Evolutionary conservation across 1,284 basidiomycete species (phyloP).

Genomic region (Boletus smithii): DNA sequence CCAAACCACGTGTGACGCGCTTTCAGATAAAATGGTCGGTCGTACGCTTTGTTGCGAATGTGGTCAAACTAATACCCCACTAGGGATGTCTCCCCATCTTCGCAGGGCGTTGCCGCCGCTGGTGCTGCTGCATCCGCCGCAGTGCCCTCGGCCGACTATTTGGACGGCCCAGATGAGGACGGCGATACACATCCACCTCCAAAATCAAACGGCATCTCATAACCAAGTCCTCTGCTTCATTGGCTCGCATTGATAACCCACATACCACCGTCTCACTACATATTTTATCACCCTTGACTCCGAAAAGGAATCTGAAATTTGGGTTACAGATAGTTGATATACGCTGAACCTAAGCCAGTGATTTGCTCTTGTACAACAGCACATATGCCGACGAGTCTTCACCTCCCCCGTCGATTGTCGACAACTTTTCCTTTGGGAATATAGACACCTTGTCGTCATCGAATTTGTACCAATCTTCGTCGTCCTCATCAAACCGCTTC

Average conservation of each 20-base stretch:
- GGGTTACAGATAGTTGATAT: conserved; percentile 21
- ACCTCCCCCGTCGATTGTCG: conserved; percentile 83
- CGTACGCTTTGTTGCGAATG: not conserved
- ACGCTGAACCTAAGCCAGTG: conserved; percentile 25
- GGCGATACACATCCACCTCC: conserved; percentile 7
- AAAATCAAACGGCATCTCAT: conserved; percentile 32
- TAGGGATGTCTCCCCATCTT: conserved; percentile 69
- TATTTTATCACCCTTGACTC: conserved; percentile 1
- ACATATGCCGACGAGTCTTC: conserved; percentile 85
- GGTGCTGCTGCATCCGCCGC: conserved; percentile 75
- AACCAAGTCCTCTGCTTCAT: conserved; percentile 3
- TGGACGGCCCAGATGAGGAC: conserved; percentile 42
- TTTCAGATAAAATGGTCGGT: conserved; percentile 83
- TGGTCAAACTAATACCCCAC: conserved; percentile 1
- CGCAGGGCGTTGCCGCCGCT: conserved; percentile 47
- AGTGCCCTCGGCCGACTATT: conserved; percentile 74
- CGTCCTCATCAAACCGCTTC: conserved; percentile 43
- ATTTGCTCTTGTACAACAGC: conserved; percentile 67
- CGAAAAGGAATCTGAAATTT: conserved; percentile 7
- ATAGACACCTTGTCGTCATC: conserved; percentile 89
- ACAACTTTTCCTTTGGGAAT: conserved; percentile 79
- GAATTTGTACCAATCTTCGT: conserved; percentile 87
- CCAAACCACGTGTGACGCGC: conserved; percentile 92
- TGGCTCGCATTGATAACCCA: conserved; percentile 8
- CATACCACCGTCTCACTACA: conserved; percentile 15